phyloP scores from a whole-genome alignment of 192 early-diverging fungal genomes.

The Phlyctochytrium bullatum region DNA sequence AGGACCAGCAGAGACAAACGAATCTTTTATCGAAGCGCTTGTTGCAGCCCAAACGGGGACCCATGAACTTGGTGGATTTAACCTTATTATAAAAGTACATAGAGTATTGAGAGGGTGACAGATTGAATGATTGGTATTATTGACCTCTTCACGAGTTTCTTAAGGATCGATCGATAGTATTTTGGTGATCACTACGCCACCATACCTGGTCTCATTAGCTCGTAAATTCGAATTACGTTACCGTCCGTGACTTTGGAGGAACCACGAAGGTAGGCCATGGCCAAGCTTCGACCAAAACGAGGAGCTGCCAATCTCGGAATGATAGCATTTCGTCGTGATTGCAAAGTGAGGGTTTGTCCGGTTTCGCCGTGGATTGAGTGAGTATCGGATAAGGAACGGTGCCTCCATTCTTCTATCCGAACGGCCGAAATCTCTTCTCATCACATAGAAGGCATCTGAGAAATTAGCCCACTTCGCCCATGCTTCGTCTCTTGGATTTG shows the following conservation, averaged over 20 bases:
- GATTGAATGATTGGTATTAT: neutral
- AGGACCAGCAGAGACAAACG: slow-evolving; percentile 25
- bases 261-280: neutral
- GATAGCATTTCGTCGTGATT: neutral
- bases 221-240: neutral
- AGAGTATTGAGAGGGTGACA: neutral
- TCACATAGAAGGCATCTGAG: neutral
- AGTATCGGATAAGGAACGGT: neutral
- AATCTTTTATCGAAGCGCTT: slow-evolving; percentile 18
- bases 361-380: neutral
- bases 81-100: slow-evolving; percentile 38
- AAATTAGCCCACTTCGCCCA: neutral
- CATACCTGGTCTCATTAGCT: neutral
- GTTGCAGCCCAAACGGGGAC: slow-evolving; percentile 21
- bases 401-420: neutral
- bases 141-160: too few species aligned
- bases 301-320: neutral
- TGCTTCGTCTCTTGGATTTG: neutral
- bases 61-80: slow-evolving; percentile 44
- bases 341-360: neutral
- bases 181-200: neutral
- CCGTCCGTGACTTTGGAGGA: neutral
- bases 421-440: neutral
- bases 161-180: neutral
- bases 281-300: neutral